A percentile compares a stretch with the other conserved stretches of the same genome.
Conservation (phyloP, 352 stramenopile species). For the Phytopythium kandeliae region DNA sequence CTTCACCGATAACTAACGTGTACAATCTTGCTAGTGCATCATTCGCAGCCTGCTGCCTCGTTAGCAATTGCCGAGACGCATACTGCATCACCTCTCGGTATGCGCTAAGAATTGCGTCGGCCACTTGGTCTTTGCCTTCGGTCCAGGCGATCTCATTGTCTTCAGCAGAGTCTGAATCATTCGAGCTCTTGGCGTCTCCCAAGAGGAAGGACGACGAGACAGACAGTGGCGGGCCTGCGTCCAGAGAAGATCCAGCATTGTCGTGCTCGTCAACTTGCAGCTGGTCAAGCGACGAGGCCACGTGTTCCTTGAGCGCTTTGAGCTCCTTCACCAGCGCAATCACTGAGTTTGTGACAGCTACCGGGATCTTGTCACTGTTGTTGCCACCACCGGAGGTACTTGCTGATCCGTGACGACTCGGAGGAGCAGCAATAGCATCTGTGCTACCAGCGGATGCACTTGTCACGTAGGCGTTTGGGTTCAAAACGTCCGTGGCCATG, state of each 20-base stretch:
- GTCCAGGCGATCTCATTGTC: conserved; percentile 14
- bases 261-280: conserved; percentile 20
- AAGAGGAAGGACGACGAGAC: conserved; percentile 13
- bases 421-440: neutral
- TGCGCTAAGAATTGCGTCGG: conserved; percentile 47
- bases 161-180: conserved; percentile 1
- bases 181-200: neutral
- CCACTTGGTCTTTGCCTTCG: conserved; percentile 33
- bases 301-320: conserved; percentile 61
- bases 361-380: conserved; percentile 28
- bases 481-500: conserved; percentile 60
- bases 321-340: conserved; percentile 65
- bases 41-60: conserved; percentile 19
- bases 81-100: conserved; percentile 57
- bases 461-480: conserved; percentile 24
- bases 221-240: conserved; percentile 9
- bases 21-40: conserved; percentile 19
- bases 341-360: conserved; percentile 54
- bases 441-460: neutral
- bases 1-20: conserved; percentile 13
- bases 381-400: neutral
- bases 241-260: neutral
- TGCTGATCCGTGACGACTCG: conserved; percentile 1
- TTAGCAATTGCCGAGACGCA: conserved; percentile 27
- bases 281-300: conserved; percentile 54